Percentiles rank a stretch among this genome's conserved stretches.
Evolutionary conservation across 768 basidiomycete genomes (phyloP).

Genomic region (Jaapia argillacea): DNA sequence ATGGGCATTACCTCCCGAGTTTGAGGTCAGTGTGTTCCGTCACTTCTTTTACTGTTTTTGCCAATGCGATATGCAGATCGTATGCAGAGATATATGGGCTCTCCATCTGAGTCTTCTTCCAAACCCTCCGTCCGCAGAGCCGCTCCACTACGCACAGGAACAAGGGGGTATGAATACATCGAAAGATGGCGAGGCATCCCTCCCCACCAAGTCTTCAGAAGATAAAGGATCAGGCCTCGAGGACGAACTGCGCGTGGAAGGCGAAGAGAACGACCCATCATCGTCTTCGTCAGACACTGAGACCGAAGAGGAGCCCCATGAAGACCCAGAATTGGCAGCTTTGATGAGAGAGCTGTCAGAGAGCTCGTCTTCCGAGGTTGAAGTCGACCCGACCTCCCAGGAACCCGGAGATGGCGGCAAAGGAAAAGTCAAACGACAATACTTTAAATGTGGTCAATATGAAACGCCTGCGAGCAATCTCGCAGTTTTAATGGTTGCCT

Average conservation of each 20-base stretch:
- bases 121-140: slow-evolving; percentile 50
- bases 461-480: slow-evolving; percentile 42
- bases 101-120: slow-evolving; percentile 58
- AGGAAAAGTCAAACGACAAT: neutral
- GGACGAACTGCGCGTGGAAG: neutral
- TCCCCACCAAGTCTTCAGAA: too few species aligned
- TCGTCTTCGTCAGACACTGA: slow-evolving; percentile 11
- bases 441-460: slow-evolving; percentile 8
- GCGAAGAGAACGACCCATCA: slow-evolving; percentile 1
- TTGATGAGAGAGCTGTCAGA: neutral
- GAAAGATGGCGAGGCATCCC: too few species aligned
- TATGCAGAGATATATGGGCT: slow-evolving; percentile 79
- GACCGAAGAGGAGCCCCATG: slow-evolving; percentile 10
- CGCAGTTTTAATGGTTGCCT: slow-evolving; percentile 61
- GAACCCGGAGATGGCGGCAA: neutral
- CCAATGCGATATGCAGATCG: slow-evolving; percentile 30
- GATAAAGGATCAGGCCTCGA: slow-evolving; percentile 1
- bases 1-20: slow-evolving; percentile 72
- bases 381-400: slow-evolving; percentile 25
- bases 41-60: neutral
- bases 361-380: slow-evolving; percentile 25
- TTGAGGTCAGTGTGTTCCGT: slow-evolving; percentile 45
- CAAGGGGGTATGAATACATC: neutral
- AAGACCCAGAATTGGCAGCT: slow-evolving; percentile 12
- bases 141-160: slow-evolving; percentile 37